Evolutionary conservation across 2,329 filamentous ascomycete genomes (phyloP).

Genomic region (Botrytis medusae): DNA sequence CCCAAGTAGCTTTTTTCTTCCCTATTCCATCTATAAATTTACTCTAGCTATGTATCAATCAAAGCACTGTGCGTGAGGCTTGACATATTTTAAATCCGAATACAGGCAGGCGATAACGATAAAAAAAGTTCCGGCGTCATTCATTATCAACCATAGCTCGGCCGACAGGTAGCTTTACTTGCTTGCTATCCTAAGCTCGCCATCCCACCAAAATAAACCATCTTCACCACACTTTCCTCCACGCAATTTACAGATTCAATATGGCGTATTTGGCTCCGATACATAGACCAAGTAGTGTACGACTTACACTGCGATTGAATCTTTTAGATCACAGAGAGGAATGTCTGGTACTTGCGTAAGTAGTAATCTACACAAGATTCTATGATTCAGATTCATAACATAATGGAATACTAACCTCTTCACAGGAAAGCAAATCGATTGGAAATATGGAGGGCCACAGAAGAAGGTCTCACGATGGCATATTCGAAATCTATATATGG

Average conservation of each 20-base stretch:
- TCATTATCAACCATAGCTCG: slow-evolving; percentile 15
- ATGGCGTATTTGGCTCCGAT: slow-evolving; percentile 98
- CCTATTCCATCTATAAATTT: not conserved
- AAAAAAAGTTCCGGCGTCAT: slow-evolving; percentile 19
- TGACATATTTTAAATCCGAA: slow-evolving; percentile 16
- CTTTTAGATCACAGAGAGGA: slow-evolving; percentile 74
- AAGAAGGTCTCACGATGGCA: slow-evolving; percentile 64
- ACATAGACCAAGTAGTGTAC: slow-evolving; percentile 85
- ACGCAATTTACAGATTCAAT: slow-evolving; percentile 13
- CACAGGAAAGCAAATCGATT: slow-evolving; percentile 78
- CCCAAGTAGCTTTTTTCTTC: not conserved
- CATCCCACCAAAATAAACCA: not conserved
- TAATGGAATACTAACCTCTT: slow-evolving; percentile 27
- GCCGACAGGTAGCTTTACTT: slow-evolving; percentile 18
- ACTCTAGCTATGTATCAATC: not conserved
- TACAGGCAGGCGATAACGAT: slow-evolving; percentile 23
- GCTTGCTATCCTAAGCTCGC: not conserved
- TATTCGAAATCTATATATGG: slow-evolving; percentile 77
- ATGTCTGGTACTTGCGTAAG: slow-evolving; percentile 85
- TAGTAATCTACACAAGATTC: slow-evolving; percentile 1
- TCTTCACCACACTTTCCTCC: not conserved
- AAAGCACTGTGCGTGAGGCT: not conserved
- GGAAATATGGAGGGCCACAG: slow-evolving; percentile 73
- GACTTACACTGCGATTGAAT: slow-evolving; percentile 79
- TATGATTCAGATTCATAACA: not conserved